Evolutionary conservation across 2,329 filamentous ascomycete genomes (phyloP).

Genomic region (Calonectria crousiana): DNA sequence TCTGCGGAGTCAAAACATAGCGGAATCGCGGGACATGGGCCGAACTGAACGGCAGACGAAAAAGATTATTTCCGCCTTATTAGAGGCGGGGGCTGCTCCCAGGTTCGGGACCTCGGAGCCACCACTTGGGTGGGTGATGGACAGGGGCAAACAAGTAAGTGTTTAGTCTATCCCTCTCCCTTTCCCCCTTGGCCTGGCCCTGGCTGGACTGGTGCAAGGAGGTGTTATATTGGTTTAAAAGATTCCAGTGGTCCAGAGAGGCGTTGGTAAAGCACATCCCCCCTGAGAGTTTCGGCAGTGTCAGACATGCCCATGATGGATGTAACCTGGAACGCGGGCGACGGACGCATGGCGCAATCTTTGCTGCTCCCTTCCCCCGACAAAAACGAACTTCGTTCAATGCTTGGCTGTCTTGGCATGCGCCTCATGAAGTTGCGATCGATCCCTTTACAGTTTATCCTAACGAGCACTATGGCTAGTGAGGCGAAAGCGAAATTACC

Average conservation of each 20-base stretch:
- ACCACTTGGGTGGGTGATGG: background rate
- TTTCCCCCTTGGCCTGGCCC: background rate
- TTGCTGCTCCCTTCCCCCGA: background rate
- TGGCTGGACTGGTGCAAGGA: background rate
- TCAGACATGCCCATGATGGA: background rate
- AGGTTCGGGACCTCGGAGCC: background rate
- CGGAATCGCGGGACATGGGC: background rate
- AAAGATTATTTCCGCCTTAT: background rate
- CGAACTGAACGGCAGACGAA: background rate
- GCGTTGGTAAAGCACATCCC: background rate
- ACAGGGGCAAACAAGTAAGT: background rate
- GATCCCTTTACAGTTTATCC: background rate
- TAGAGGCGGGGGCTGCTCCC: background rate
- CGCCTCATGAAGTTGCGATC: conserved; percentile 6
- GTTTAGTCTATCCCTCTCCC: background rate
- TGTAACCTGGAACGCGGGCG: background rate
- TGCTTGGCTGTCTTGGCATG: conserved; percentile 7
- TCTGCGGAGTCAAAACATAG: background rate
- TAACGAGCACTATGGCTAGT: background rate
- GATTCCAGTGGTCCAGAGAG: background rate
- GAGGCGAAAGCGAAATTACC: conserved; percentile 7
- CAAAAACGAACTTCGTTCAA: background rate
- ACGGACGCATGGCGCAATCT: background rate
- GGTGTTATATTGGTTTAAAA: background rate
- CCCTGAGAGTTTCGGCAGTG: background rate